phyloP scores from a whole-genome alignment of 202 grass and related monocot species.

The Carex sylvatica region DNA sequence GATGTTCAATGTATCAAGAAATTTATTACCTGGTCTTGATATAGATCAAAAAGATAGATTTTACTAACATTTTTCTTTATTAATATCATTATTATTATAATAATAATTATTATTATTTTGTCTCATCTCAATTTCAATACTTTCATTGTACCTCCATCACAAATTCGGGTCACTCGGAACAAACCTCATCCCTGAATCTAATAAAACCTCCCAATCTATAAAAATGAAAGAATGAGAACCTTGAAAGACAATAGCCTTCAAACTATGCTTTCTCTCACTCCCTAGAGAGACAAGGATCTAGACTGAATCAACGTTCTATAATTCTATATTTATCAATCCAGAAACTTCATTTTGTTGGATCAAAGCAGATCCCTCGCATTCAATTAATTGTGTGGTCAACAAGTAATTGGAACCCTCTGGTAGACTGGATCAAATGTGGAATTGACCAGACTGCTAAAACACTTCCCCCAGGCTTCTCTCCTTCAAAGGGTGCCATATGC shows the following conservation, averaged over 20 bases:
- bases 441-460: background rate
- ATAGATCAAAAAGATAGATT: background rate
- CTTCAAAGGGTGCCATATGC: background rate
- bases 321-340: too few species aligned
- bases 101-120: background rate
- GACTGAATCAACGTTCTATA: background rate
- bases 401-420: background rate
- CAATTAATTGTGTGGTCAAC: background rate
- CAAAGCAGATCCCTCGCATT: background rate
- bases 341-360: too few species aligned
- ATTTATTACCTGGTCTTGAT: background rate
- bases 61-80: background rate
- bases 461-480: background rate
- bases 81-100: background rate
- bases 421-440: background rate
- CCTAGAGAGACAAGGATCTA: background rate
- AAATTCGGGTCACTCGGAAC: background rate
- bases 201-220: background rate
- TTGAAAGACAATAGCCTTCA: background rate
- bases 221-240: background rate
- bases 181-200: background rate
- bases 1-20: background rate
- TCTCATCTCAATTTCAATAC: background rate
- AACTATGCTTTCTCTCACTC: background rate
- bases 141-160: background rate